Base-by-base conservation (phyloP, 306 rosid genomes). In the Abrus pulchellus region DNA sequence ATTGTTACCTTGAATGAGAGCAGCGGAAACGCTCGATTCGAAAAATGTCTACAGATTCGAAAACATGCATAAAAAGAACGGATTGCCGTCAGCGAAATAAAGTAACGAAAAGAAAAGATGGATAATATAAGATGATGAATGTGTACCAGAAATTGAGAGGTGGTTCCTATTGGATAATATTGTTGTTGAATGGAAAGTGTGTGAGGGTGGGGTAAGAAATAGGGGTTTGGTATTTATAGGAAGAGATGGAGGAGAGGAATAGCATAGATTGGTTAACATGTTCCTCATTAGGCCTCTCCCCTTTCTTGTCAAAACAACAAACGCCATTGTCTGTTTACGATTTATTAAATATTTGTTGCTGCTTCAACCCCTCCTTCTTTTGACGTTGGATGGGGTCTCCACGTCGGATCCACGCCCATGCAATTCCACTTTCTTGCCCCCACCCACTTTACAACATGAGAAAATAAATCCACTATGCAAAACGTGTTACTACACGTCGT, bases 161-260 rank as follows among this genome's bases (percentile, higher is more conserved):
- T 50, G 68, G 12, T 76, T 76, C 47, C 55, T 30, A 0, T 65
- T 48, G 8, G 14, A 20, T 33, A 34, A 29, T 12, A 32, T 9
- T 80, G 49, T 54, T n/a, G 5, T 78, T 6, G 82, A 81, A 34
- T 75, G 44, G 9, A 81, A 69, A 56, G 83, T 47, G 69, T 60
- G 38, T 5, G 68, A 33, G 1, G 76, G 77, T 1, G 44, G 72
- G 0, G 65, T 57, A 38, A 9, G 84, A 48, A 65, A 3, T 63
- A 36, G 50, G 10, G 67, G 44, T 5, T 55, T 47, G 47, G 88
- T 90, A 90, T 94, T 94, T 92, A 94, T 94, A 93, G 84, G 77
- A 8, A 68, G 49, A 72, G 83, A 13, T 0, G n/a, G 12, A 38
- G 59, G 10, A 56, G 56, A 1, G 38, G 72, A 65, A 70, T 7